Base-by-base conservation (phyloP, 768 basidiomycete genomes). In the Suillus tomentosus region DNA sequence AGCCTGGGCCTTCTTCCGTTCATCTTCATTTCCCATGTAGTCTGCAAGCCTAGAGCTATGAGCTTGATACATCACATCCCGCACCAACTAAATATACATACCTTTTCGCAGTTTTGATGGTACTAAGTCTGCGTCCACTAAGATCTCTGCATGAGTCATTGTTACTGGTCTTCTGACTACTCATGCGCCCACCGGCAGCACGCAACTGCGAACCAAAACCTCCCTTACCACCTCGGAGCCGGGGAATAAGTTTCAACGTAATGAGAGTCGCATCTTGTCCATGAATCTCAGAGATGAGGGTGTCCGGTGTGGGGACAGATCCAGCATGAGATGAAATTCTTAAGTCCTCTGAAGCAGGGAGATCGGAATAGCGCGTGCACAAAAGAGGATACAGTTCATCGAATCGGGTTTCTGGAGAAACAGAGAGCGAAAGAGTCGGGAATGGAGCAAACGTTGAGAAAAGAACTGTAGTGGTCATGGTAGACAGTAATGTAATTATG, bases 131-230 rank as follows among this genome's bases (percentile, higher is more conserved):
- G 58, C 96, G 80, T 2, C 96, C 96, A 64, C 85, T 95, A 43
- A 99, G 82, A 73, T 99, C 97, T 56, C 97, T 80, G 74, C 95
- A 97, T 9, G 92, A 93, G 74, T 99, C 96, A 66, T 95, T 95
- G 76, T 95, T 96, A 76, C 83, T 95, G 27, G 94, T 95, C 81
- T 95, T 95, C 80, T 95, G 94, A 69, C 90, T 92, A 72, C 91
- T 94, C 97, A 99, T 99, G 39, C 96, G 86, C 14, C 97, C 96
- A 68, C 97, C 97, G 15, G 96, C 96, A 0, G 97, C 96, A 75
- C 97, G 86, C 68, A 99, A 82, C 80, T 98, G 95, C 19, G 91
- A 93, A 4, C 97, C 97, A 72, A 99, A 99, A 40, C 96, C 97
- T 74, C 97, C 96, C 78, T 99, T 99, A 22, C 97, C 97, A 57